A percentile compares a stretch with the other conserved stretches of the same genome.
Evolutionary conservation across 129 eudicot genomes (phyloP).

Genomic region (Saposhnikovia divaricata): DNA sequence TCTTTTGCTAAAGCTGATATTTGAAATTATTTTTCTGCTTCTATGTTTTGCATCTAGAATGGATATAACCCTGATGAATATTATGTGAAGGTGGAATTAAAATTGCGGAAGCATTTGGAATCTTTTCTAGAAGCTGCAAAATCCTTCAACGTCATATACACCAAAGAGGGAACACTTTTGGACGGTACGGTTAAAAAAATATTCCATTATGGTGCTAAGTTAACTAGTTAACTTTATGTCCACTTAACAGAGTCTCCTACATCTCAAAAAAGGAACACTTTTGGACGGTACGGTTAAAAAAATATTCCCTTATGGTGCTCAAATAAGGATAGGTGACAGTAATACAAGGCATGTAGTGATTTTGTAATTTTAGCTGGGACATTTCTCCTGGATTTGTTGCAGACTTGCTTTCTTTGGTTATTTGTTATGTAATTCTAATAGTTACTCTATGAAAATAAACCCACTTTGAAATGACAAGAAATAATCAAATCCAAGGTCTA

Average conservation of each 20-base stretch:
- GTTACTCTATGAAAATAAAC: background rate
- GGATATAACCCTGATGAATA: conserved; percentile 94
- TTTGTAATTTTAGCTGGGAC: too few species aligned
- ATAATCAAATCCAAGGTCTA: background rate
- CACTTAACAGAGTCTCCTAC: too few species aligned
- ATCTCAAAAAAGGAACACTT: too few species aligned
- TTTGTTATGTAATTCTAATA: background rate
- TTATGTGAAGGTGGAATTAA: conserved; percentile 72
- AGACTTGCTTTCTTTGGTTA: background rate
- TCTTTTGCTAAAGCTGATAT: background rate
- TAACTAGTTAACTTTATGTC: too few species aligned
- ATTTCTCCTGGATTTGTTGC: background rate
- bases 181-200: conserved; percentile 76
- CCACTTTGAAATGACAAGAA: too few species aligned
- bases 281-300: too few species aligned
- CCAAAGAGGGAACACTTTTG: conserved; percentile 69
- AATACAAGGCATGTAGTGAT: too few species aligned
- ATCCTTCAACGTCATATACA: conserved; percentile 91
- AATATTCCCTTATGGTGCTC: too few species aligned
- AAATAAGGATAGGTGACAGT: too few species aligned
- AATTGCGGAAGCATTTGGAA: conserved; percentile 76
- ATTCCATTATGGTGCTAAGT: conserved; percentile 83
- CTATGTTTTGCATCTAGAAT: conserved; percentile 39
- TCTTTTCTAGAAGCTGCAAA: conserved; percentile 91
- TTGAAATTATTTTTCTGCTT: background rate